These are phyloP conservation scores for Mortierella sp. DNA, from an alignment of 371 early-diverging fungal species.

Conservation along the genomic window DNA sequence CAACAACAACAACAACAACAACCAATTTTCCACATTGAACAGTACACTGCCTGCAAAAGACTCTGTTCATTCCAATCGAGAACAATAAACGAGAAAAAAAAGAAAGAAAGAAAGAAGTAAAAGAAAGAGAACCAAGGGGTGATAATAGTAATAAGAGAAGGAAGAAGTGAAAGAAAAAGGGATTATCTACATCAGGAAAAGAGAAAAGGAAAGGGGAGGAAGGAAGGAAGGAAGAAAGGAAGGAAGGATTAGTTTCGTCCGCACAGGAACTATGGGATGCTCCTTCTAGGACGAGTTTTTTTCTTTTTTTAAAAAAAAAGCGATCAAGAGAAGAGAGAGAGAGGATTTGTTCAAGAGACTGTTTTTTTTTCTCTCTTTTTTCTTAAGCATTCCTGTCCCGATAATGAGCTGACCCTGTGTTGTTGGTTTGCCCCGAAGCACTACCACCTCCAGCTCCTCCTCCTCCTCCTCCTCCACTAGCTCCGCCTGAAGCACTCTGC, in stretches of 20 bases:
- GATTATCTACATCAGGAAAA: neutral
- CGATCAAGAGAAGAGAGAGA: neutral
- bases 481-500: too few relatives aligned
- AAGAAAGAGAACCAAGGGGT: neutral
- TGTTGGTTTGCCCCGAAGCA: too few relatives aligned
- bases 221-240: neutral
- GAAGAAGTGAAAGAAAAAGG: neutral
- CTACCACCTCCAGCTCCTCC: too few relatives aligned
- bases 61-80: too few relatives aligned
- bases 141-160: neutral
- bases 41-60: too few relatives aligned
- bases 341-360: neutral
- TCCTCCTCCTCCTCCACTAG: too few relatives aligned
- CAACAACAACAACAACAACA: too few relatives aligned
- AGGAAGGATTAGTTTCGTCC: neutral
- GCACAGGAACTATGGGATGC: neutral
- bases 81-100: neutral
- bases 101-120: neutral
- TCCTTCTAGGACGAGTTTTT: too few relatives aligned
- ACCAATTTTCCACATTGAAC: too few relatives aligned
- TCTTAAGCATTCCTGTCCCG: neutral
- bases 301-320: neutral
- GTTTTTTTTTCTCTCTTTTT: conserved; percentile 3
- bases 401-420: neutral
- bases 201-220: too few relatives aligned